phyloP scores from a whole-genome alignment of 495 filamentous ascomycete genomes.

The Apodospora peruviana region DNA sequence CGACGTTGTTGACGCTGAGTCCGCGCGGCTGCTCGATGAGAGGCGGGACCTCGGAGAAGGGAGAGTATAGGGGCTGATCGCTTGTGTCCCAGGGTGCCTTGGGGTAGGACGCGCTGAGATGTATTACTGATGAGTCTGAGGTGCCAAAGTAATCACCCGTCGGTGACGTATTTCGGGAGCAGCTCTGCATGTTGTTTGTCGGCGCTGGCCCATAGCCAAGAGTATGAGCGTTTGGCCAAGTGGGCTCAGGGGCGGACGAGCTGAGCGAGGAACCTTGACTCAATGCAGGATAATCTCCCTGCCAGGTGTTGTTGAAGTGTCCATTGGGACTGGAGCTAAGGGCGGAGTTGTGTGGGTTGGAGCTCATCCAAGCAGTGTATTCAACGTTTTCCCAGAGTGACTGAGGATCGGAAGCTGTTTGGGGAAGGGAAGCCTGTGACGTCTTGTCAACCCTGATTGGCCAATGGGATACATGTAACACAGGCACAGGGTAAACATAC shows the following conservation, averaged over 20 bases:
- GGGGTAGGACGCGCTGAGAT: not conserved
- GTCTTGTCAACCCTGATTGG: too few species aligned
- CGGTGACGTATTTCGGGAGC: not conserved
- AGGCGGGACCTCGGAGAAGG: slow-evolving; percentile 2
- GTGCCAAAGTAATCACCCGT: not conserved
- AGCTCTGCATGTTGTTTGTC: not conserved
- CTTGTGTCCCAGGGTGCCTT: not conserved
- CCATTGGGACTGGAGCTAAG: not conserved
- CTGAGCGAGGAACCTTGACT: not conserved
- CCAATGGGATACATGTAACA: too few species aligned
- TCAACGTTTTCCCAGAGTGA: not conserved
- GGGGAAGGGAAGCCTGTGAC: not conserved
- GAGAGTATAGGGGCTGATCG: slow-evolving; percentile 3
- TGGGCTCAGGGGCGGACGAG: not conserved
- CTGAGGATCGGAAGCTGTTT: not conserved
- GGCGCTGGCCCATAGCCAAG: not conserved
- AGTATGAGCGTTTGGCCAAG: too few species aligned
- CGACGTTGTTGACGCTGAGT: not conserved
- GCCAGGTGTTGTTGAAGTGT: not conserved
- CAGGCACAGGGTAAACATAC: too few species aligned
- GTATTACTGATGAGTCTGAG: not conserved
- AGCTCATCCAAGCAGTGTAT: not conserved
- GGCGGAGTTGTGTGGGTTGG: not conserved
- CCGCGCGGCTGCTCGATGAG: not conserved
- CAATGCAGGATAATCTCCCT: not conserved